These are phyloP conservation scores for Physcomitrium patens DNA, from an alignment of 225 moss, liverwort and hornwort genomes.

Conservation along the genomic window DNA sequence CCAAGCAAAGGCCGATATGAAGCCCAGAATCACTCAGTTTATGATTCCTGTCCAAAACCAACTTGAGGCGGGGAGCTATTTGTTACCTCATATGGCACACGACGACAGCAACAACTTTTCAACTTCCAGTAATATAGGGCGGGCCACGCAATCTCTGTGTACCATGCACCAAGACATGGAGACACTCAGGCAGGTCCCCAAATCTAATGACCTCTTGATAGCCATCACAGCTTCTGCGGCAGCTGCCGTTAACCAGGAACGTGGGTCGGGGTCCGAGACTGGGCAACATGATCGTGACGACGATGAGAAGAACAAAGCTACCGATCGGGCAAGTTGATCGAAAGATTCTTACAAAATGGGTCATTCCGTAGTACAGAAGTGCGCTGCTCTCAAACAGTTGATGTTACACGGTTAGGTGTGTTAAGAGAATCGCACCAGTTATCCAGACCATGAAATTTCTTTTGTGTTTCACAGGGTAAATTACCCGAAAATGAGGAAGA, in stretches of 20 bases:
- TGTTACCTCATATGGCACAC: too few species aligned
- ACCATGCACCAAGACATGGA: constrained; percentile 12
- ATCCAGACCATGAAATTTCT: too few species aligned
- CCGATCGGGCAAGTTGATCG: background rate
- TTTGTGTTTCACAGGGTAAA: background rate
- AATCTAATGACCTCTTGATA: constrained; percentile 28
- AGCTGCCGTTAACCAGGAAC: constrained; percentile 22
- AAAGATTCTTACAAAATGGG: background rate
- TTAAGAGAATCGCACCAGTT: background rate
- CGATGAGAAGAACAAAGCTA: background rate
- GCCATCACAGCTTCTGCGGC: constrained; percentile 4
- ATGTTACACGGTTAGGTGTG: too few species aligned
- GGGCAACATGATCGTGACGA: constrained; percentile 6
- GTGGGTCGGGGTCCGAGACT: constrained; percentile 1
- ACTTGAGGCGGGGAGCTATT: too few species aligned
- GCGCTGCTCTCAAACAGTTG: too few species aligned
- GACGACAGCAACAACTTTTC: too few species aligned
- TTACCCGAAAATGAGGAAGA: background rate
- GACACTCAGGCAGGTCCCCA: constrained; percentile 10
- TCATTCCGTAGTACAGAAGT: too few species aligned
- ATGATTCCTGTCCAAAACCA: too few species aligned
- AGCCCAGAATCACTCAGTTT: too few species aligned
- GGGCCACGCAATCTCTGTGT: background rate
- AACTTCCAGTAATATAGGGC: too few species aligned
- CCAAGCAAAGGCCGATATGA: too few species aligned